Conservation (phyloP, 2,329 filamentous ascomycete genomes). For the Ploettnerulaceae sp. region DNA sequence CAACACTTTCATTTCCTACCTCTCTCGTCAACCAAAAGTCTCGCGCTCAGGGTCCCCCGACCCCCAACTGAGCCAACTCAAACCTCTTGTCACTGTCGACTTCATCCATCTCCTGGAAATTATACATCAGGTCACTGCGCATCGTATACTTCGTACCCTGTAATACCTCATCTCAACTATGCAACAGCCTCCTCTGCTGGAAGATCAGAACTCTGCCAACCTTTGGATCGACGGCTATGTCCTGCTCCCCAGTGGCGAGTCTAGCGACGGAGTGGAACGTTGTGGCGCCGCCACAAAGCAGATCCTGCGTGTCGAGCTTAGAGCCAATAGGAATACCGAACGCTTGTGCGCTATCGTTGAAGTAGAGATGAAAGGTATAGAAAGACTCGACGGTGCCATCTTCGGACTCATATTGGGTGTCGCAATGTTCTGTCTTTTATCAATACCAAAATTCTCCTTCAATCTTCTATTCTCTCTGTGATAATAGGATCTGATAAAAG, state of each 20-base stretch:
- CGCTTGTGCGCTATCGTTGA: conserved; percentile 45
- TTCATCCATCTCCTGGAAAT: conserved; percentile 24
- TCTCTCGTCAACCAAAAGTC: too few relatives aligned
- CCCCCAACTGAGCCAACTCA: too few relatives aligned
- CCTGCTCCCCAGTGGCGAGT: conserved; percentile 40
- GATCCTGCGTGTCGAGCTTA: conserved; percentile 1
- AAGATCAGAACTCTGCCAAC: conserved; percentile 56
- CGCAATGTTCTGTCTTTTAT: conserved; percentile 53
- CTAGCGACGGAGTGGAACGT: conserved; percentile 46
- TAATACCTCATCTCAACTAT: conserved; percentile 50
- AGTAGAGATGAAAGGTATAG: conserved; percentile 53
- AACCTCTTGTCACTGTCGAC: too few relatives aligned
- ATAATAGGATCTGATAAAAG: too few relatives aligned
- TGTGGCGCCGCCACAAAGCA: conserved; percentile 43
- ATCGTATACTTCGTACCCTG: conserved; percentile 52
- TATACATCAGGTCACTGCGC: conserved; percentile 51
- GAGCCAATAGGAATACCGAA: conserved; percentile 30
- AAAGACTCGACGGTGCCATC: conserved; percentile 31
- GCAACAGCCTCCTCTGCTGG: conserved; percentile 48
- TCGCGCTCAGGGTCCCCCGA: too few relatives aligned
- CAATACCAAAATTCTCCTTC: too few relatives aligned
- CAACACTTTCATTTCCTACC: too few relatives aligned
- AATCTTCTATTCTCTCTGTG: too few relatives aligned
- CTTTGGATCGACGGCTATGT: conserved; percentile 50
- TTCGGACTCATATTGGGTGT: conserved; percentile 52